Evolutionary conservation across 352 stramenopile genomes (phyloP).

Genomic region (Hyaloperonospora brassicae): DNA sequence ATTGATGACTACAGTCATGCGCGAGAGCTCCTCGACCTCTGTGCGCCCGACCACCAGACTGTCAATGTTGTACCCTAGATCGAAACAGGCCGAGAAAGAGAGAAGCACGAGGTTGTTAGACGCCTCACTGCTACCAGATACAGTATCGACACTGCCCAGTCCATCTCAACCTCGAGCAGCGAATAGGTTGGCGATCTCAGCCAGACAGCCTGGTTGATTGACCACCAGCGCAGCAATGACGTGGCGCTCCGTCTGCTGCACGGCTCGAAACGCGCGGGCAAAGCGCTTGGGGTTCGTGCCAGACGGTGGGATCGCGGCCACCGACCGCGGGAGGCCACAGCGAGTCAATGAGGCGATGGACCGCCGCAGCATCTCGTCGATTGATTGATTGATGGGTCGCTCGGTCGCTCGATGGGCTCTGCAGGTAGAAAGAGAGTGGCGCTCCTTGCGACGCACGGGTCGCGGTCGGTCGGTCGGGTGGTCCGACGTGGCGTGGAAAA

Average conservation of each 20-base stretch:
- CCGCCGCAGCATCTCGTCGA: constrained; percentile 29
- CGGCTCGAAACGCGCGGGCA: constrained; percentile 33
- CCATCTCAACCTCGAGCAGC: constrained; percentile 47
- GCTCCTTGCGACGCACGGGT: too few relatives aligned
- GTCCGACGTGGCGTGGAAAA: not conserved
- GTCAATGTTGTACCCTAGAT: constrained; percentile 81
- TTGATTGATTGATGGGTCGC: constrained; percentile 1
- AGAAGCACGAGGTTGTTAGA: not conserved
- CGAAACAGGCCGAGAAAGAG: constrained; percentile 7
- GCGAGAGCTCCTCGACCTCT: constrained; percentile 77
- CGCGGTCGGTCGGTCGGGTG: too few relatives aligned
- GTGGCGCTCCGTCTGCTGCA: constrained; percentile 50
- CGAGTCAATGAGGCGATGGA: constrained; percentile 26
- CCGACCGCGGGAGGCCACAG: constrained; percentile 16
- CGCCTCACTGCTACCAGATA: not conserved
- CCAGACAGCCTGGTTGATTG: constrained; percentile 78
- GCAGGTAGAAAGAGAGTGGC: not conserved
- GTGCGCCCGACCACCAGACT: constrained; percentile 80
- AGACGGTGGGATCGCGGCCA: constrained; percentile 7
- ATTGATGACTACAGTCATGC: constrained; percentile 82
- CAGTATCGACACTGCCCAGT: not conserved
- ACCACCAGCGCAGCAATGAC: constrained; percentile 80
- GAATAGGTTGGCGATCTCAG: constrained; percentile 83
- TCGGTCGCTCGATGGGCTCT: constrained; percentile 7
- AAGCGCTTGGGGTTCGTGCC: constrained; percentile 11